Evolutionary conservation across 2,329 filamentous ascomycete species (phyloP).

Genomic region (Fusarium pseudoanthophilum): DNA sequence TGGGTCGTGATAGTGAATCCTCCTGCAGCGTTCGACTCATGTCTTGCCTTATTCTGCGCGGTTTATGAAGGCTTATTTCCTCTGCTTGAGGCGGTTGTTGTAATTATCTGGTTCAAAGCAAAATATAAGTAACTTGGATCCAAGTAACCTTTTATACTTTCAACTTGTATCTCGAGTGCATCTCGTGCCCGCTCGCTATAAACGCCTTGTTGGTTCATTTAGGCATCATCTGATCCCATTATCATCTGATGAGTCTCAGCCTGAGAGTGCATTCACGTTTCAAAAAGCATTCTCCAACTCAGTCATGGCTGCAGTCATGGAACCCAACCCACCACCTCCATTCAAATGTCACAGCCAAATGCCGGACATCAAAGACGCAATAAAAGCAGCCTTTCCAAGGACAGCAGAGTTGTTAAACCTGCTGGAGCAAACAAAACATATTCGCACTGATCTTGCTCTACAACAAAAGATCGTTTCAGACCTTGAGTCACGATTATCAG

Average conservation of each 20-base stretch:
- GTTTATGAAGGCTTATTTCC: neutral
- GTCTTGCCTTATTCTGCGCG: neutral
- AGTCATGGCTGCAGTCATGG: constrained; percentile 14
- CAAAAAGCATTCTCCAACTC: neutral
- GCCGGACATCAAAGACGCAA: constrained; percentile 48
- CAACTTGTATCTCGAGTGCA: neutral
- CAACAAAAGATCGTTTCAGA: constrained; percentile 58
- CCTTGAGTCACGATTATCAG: constrained; percentile 54
- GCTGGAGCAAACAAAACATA: constrained; percentile 62
- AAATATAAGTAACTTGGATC: neutral
- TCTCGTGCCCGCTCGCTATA: neutral
- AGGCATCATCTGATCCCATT: constrained; percentile 20
- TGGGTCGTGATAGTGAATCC: constrained; percentile 16
- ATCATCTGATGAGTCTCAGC: constrained; percentile 20
- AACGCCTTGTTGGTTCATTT: neutral
- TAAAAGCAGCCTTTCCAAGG: constrained; percentile 53
- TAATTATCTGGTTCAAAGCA: neutral
- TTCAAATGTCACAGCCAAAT: constrained; percentile 30
- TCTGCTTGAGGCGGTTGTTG: neutral
- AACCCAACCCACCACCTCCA: constrained; percentile 8
- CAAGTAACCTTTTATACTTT: neutral
- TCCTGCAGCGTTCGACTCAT: constrained; percentile 25
- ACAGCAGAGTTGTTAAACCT: constrained; percentile 58
- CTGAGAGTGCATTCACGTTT: neutral
- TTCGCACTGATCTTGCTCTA: constrained; percentile 56